These are phyloP conservation scores for Acorus gramineus DNA, from an alignment of 106 monocot species.

Conservation along the genomic window DNA sequence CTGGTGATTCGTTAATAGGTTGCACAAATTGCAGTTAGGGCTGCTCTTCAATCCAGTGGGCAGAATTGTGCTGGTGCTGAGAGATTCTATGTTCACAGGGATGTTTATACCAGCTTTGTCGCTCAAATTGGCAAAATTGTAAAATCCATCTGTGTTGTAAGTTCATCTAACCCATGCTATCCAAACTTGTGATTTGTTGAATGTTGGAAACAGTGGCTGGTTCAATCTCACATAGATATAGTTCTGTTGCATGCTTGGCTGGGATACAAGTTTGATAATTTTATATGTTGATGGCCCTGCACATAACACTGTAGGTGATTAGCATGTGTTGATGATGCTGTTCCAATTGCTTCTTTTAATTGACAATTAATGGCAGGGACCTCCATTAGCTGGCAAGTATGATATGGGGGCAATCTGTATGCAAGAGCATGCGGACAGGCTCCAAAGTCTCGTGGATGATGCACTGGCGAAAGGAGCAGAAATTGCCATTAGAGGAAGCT, in stretches of 20 bases:
- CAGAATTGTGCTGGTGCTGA: conserved; percentile 99
- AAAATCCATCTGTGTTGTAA: conserved; percentile 93
- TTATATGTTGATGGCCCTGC: no score
- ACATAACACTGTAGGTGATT: no score
- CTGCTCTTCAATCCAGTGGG: conserved; percentile 92
- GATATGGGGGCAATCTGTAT: conserved; percentile 99
- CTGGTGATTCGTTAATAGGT: conserved; percentile 33
- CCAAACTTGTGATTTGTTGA: not conserved
- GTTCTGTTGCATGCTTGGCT: no score
- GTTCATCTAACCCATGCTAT: conserved; percentile 5
- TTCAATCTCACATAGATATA: no score
- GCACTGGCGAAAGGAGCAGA: conserved; percentile 94
- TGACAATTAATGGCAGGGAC: conserved; percentile 42
- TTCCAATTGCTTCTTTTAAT: conserved; percentile 1
- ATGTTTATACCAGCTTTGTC: conserved; percentile 78
- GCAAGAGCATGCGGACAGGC: conserved; percentile 95
- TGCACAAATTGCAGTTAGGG: conserved; percentile 88
- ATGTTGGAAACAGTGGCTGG: no score
- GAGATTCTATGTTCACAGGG: conserved; percentile 95
- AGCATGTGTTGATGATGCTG: not conserved
- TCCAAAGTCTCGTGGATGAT: conserved; percentile 93
- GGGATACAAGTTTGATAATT: no score
- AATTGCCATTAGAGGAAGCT: conserved; percentile 82
- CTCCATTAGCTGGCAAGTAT: conserved; percentile 79
- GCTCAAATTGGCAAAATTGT: conserved; percentile 83